These are phyloP conservation scores for Gossypium lobatum DNA, from an alignment of 441 rosid species.

Conservation along the genomic window DNA sequence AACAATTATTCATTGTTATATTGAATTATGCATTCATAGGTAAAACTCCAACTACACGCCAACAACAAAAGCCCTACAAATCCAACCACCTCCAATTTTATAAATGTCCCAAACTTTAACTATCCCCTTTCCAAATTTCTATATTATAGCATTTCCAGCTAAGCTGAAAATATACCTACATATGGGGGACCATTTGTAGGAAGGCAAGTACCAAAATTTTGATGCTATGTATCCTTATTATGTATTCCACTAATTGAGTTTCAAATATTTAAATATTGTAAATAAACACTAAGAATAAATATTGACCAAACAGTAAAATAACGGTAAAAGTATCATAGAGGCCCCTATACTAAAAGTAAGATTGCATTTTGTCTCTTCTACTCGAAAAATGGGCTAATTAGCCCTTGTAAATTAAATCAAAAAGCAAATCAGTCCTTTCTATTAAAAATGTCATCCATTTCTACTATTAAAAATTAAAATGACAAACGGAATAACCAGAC, in stretches of 20 bases:
- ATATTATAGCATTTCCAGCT: conserved; percentile 27
- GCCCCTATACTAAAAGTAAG: too few relatives aligned
- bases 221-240: conserved; percentile 20
- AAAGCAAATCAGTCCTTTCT: too few relatives aligned
- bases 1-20: background rate
- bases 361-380: too few relatives aligned
- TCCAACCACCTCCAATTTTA: background rate
- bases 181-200: conserved; percentile 43
- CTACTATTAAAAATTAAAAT: too few relatives aligned
- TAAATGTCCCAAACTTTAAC: background rate
- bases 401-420: too few relatives aligned
- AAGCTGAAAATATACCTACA: conserved; percentile 25
- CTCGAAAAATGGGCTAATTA: too few relatives aligned
- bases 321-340: too few relatives aligned
- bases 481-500: too few relatives aligned
- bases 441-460: too few relatives aligned
- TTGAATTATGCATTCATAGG: background rate
- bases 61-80: background rate
- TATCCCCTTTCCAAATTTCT: background rate
- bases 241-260: conserved; percentile 32
- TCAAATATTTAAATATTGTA: background rate
- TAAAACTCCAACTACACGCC: background rate
- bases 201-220: conserved; percentile 26
- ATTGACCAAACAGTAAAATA: background rate
- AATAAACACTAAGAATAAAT: background rate